These are phyloP conservation scores for Ophiostoma quercus DNA, from an alignment of 2,329 filamentous ascomycete genomes.

Conservation along the genomic window DNA sequence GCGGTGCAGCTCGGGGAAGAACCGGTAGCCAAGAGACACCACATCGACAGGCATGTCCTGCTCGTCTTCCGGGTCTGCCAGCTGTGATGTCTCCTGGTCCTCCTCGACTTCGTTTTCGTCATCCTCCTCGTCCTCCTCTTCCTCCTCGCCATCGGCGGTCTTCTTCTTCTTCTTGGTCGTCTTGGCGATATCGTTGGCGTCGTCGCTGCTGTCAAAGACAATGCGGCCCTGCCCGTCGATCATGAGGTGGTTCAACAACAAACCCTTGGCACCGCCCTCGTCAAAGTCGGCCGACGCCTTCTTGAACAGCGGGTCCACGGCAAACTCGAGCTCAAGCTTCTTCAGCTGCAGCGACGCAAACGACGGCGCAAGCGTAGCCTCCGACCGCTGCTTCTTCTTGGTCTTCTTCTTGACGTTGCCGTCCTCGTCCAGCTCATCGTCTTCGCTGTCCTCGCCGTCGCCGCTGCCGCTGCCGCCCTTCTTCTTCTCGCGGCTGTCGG, in stretches of 20 bases:
- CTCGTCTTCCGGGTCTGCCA: slow-evolving; percentile 29
- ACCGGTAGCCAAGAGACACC: slow-evolving; percentile 64
- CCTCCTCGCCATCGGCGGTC: slow-evolving; percentile 34
- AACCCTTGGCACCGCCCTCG: slow-evolving; percentile 91
- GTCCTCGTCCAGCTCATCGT: slow-evolving; percentile 50
- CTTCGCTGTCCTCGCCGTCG: slow-evolving; percentile 57
- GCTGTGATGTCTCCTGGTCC: slow-evolving; percentile 29
- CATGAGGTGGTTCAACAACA: slow-evolving; percentile 92
- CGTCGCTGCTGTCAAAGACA: slow-evolving; percentile 82
- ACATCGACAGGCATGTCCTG: slow-evolving; percentile 75
- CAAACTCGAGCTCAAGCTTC: slow-evolving; percentile 95
- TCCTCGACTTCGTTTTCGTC: slow-evolving; percentile 32
- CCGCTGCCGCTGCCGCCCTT: slow-evolving; percentile 64
- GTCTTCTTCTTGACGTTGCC: slow-evolving; percentile 53
- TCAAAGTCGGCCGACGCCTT: slow-evolving; percentile 98
- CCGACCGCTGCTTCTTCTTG: slow-evolving; percentile 75
- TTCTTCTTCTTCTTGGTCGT: slow-evolving; percentile 30
- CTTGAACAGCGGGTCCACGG: slow-evolving; percentile 97
- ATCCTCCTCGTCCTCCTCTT: slow-evolving; percentile 38
- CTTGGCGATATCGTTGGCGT: slow-evolving; percentile 30
- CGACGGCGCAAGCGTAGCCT: slow-evolving; percentile 85
- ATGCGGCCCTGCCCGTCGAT: slow-evolving; percentile 90
- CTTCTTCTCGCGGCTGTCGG: slow-evolving; percentile 76
- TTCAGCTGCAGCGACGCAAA: slow-evolving; percentile 88
- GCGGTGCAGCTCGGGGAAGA: slow-evolving; percentile 73